Base-by-base conservation (phyloP, 208 protist genomes). In the Porcisia deanei region DNA sequence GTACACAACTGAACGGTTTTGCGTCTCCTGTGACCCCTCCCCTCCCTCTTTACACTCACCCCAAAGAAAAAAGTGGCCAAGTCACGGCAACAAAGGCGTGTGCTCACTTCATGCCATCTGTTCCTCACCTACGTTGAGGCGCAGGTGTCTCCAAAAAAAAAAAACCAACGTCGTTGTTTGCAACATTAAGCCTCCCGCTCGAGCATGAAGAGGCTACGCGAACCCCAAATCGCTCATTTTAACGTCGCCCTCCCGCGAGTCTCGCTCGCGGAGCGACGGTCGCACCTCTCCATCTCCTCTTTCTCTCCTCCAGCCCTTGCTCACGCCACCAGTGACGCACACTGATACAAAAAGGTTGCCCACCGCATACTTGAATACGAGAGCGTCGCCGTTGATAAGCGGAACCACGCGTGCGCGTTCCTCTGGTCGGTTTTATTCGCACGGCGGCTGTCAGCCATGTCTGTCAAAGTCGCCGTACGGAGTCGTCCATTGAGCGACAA, bases 391-490 rank as follows among this genome's bases (percentile, higher is more conserved):
- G 8, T 30, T 8, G 6, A 30, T 37, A 34, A 2, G 41, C 8
- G 25, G 20, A 25, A 1, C n/a, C 22, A 45, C 37, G 5, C 63
- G 22, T 43, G 9, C 47, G n/a, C 66, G 52, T 57, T 39, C 5
- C n/a, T 41, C 39, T 58, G 66, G 12, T 10, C 22, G 16, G n/a
- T 5, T 60, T 3, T 2, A 5, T 30, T 7, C 25, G 66, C 66
- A 53, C 14, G 8, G 25, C 47, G 16, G 25, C 47, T 43, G 66
- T 57, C 25, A 34, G 49, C 3, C 54, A 94, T 95, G 88, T 91
- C 88, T 58, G 90, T 97, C 43, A 91, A 91, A 68, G 93, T 97
- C 14, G 91, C 89, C 7, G 90, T 96, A 30, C 84, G 93, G 3
- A 88, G 88, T 34, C 80, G 91, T 2, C 89, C 91, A 2, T 80